These are phyloP conservation scores for Cladorrhinum sp. DNA, from an alignment of 2,329 filamentous ascomycete genomes.

Conservation along the genomic window DNA sequence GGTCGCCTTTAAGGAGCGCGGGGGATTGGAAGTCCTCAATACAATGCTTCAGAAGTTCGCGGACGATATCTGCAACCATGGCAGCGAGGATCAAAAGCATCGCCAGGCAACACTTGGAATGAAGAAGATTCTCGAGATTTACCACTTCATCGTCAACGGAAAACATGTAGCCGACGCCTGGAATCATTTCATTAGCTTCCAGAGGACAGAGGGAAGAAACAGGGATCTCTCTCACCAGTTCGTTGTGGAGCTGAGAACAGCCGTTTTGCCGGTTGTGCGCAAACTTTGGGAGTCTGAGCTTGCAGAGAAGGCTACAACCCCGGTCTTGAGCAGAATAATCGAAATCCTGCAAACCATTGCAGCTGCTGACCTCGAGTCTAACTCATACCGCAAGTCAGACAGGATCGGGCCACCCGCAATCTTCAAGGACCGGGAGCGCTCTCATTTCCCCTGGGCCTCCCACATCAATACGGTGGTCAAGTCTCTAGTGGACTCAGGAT, in stretches of 20 bases:
- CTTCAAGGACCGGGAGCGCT: conserved; percentile 44
- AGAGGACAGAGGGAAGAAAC: conserved; percentile 39
- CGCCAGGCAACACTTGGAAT: conserved; percentile 58
- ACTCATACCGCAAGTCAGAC: conserved; percentile 61
- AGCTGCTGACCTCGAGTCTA: conserved; percentile 70
- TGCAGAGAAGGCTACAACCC: conserved; percentile 74
- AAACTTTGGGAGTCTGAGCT: conserved; percentile 83
- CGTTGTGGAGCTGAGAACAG: conserved; percentile 78
- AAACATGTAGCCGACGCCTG: conserved; percentile 78
- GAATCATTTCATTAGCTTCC: conserved; percentile 48
- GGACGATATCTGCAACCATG: conserved; percentile 45
- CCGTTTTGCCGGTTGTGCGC: conserved; percentile 71
- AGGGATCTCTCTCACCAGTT: conserved; percentile 59
- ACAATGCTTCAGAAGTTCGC: conserved; percentile 68
- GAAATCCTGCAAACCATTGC: conserved; percentile 79
- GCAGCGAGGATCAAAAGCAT: conserved; percentile 45
- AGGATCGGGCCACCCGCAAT: conserved; percentile 40
- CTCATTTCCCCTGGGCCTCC: conserved; percentile 47
- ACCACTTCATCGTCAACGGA: conserved; percentile 69
- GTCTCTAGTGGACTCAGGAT: conserved; percentile 40
- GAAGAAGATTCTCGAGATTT: conserved; percentile 82
- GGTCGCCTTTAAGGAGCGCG: conserved; percentile 78
- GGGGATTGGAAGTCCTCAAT: conserved; percentile 72
- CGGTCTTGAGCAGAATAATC: conserved; percentile 74
- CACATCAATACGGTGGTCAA: conserved; percentile 32